These are phyloP conservation scores for Sinapis alba DNA, from an alignment of 441 rosid species.

Conservation along the genomic window DNA sequence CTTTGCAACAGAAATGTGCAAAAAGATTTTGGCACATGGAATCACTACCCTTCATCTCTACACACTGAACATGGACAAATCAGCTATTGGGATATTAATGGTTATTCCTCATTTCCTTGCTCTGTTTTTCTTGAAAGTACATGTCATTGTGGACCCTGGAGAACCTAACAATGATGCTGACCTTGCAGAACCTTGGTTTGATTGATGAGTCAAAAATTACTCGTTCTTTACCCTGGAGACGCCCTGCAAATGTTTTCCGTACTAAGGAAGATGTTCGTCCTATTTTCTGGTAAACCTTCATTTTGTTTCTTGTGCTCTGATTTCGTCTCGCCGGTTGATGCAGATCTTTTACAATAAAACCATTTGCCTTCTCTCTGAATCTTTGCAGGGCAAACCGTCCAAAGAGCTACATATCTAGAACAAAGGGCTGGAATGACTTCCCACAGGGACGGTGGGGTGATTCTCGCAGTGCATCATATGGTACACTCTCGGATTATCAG, in stretches of 20 bases:
- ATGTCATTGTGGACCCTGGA: constrained; percentile 5
- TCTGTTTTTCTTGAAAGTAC: background rate
- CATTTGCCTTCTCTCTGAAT: constrained; percentile 11
- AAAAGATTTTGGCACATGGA: constrained; percentile 87
- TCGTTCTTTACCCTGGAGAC: constrained; percentile 94
- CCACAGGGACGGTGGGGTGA: constrained; percentile 96
- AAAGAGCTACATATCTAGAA: constrained; percentile 92
- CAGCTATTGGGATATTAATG: constrained; percentile 85
- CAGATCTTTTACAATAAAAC: background rate
- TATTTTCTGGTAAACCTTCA: constrained; percentile 73
- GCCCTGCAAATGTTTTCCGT: constrained; percentile 87
- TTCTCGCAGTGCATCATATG: constrained; percentile 82
- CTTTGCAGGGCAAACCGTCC: constrained; percentile 95
- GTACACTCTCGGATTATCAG: constrained; percentile 88
- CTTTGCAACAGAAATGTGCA: constrained; percentile 96
- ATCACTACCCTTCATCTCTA: constrained; percentile 84
- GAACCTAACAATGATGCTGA: constrained; percentile 34
- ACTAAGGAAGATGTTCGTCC: constrained; percentile 96
- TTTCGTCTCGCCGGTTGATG: background rate
- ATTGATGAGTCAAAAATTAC: constrained; percentile 85
- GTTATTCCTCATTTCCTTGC: constrained; percentile 40
- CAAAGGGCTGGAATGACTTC: constrained; percentile 90
- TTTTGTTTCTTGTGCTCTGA: constrained; percentile 26
- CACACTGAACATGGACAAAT: constrained; percentile 91
- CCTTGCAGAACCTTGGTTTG: constrained; percentile 82